Evolutionary conservation across 305 asterid genomes (phyloP).

Genomic region (Fraxinus nigra): DNA sequence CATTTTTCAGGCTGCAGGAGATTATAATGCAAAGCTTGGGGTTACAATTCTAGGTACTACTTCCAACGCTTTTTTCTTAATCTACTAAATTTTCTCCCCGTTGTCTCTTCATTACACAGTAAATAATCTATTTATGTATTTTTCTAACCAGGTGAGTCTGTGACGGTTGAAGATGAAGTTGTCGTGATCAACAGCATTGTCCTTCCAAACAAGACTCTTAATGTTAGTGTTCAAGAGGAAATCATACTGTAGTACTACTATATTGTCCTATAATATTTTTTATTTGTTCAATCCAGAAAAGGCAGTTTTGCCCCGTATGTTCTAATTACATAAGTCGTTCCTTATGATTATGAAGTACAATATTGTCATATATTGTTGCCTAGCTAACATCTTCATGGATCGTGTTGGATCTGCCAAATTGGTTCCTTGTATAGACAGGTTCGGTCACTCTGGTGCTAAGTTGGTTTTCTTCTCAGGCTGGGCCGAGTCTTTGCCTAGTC

Average conservation of each 20-base stretch:
- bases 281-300: neutral
- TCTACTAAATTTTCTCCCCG: neutral
- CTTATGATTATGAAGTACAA: neutral
- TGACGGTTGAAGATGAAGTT: conserved; percentile 46
- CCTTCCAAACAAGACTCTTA: conserved; percentile 76
- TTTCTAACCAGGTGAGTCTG: conserved; percentile 62
- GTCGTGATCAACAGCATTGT: conserved; percentile 65
- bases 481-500: neutral
- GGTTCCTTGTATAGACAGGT: neutral
- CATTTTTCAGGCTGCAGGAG: conserved; percentile 61
- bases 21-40: conserved; percentile 77
- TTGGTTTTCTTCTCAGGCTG: neutral
- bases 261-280: neutral
- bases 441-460: neutral
- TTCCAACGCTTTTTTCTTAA: neutral
- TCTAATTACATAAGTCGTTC: neutral
- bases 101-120: neutral
- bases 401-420: neutral
- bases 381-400: neutral
- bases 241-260: conserved; percentile 27
- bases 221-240: conserved; percentile 47
- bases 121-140: neutral
- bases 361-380: neutral
- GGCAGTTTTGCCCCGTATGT: neutral
- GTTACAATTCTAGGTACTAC: conserved; percentile 71